A percentile compares a stretch with the other conserved stretches of the same genome.
phyloP scores from a whole-genome alignment of 306 rosid species.

The Prunus fruticosa region DNA sequence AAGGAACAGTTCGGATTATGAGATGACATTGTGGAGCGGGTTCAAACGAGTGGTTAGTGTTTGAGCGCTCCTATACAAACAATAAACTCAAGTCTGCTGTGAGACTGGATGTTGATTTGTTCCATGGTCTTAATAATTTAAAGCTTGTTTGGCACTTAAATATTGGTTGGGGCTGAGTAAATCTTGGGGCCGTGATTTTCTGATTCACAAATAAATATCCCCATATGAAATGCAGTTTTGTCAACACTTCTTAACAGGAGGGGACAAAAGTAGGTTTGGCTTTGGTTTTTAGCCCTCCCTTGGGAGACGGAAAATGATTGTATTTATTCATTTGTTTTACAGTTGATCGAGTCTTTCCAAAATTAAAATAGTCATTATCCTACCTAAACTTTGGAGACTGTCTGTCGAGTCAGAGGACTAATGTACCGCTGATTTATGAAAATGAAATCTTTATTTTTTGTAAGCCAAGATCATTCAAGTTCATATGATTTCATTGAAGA shows the following conservation, averaged over 20 bases:
- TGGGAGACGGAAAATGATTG: conserved; percentile 16
- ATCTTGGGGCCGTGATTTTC: conserved; percentile 20
- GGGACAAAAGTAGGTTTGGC: conserved; percentile 44
- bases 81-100: background rate
- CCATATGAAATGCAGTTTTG: conserved; percentile 7
- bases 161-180: conserved; percentile 18
- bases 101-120: conserved; percentile 3
- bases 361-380: conserved; percentile 19
- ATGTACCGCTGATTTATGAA: conserved; percentile 8
- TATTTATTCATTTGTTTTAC: conserved; percentile 27
- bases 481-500: background rate
- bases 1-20: too few species aligned
- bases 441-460: background rate
- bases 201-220: conserved; percentile 18
- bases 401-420: conserved; percentile 18
- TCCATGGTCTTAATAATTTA: conserved; percentile 2
- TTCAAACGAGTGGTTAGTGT: too few species aligned
- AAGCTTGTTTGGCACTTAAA: background rate
- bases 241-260: conserved; percentile 24
- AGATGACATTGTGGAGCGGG: too few species aligned
- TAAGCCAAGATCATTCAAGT: background rate
- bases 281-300: conserved; percentile 14
- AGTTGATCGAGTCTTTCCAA: background rate
- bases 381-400: conserved; percentile 40
- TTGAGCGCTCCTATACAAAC: too few species aligned